Conservation (phyloP, 257 asterid genomes). For the Solanum habrochaites region DNA sequence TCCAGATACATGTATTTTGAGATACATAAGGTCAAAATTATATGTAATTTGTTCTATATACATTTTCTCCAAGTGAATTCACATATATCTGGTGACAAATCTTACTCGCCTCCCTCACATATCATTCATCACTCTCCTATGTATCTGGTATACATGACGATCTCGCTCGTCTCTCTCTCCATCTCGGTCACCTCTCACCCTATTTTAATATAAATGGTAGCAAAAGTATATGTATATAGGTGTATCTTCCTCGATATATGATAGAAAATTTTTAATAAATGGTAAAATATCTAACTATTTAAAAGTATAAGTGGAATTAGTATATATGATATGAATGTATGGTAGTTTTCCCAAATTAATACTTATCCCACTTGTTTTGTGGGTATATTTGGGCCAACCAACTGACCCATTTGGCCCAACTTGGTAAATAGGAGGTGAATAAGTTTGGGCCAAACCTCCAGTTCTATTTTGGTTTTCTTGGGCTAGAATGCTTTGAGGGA, state of each 20-base stretch:
- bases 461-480: not conserved
- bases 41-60: too few relatives aligned
- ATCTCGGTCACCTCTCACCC: not conserved
- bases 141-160: too few relatives aligned
- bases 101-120: not conserved
- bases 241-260: too few relatives aligned
- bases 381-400: not conserved
- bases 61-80: not conserved
- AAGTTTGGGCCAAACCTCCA: not conserved
- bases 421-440: not conserved
- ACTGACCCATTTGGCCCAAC: not conserved
- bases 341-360: not conserved
- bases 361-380: not conserved
- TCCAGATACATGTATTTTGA: rapidly evolving
- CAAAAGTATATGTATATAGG: too few relatives aligned
- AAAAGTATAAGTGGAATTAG: too few relatives aligned
- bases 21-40: not conserved
- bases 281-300: too few relatives aligned
- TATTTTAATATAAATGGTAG: too few relatives aligned
- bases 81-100: not conserved
- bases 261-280: too few relatives aligned
- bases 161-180: not conserved
- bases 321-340: not conserved
- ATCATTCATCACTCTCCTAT: too few relatives aligned
- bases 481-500: not conserved